Base-by-base conservation (phyloP, 2,329 filamentous ascomycete genomes). In the Pestalotiopsis sp. region DNA sequence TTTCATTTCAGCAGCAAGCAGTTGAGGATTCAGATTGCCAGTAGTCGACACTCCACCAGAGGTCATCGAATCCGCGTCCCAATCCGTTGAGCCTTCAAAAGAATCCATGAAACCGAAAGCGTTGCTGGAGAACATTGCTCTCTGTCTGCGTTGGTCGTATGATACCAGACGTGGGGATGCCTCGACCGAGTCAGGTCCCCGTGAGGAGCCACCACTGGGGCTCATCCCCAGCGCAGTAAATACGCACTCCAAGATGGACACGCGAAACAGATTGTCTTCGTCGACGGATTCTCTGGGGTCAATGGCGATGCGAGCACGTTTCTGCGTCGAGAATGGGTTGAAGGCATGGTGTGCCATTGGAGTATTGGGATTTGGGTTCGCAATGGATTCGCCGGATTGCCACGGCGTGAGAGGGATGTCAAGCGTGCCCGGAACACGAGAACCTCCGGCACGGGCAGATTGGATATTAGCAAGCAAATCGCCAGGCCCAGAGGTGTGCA, bases 221-320 rank as follows among this genome's bases (percentile, higher is more conserved):
- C 91, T 92, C 68, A 99, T 82, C 0, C 96, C 96, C 70, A 99
- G 92, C 0, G 94, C 92, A 77, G 95, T 98, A 81, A 97, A 95
- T 83, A 99, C 97, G 77, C 96, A 98, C 73, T 97, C 94, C 25
- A 98, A 82, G 17, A 99, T 94, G 0, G 94, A 97, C 69, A 94
- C 91, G 56, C 97, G 88, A 79, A 99, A 98, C 6, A 97, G 81
- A 61, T 91, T 89, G 75, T 98, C 95, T 77, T 98, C 96, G 72
- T 97, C 93, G 7, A 94, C 82, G 0, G 93, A 92, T 68, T 98
- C 94, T 72, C 95, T 90, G 4, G 92, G 88, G 74, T 94, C 92
- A 38, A 88, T 81, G 5, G 83, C 82, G 41, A 85, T 81, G 60
- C 86, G 84, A 60, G 81, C 81, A 45, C 83, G 82, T 64, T 83